These are phyloP conservation scores for Solanum clarkiae DNA, from an alignment of 257 asterid genomes.

Conservation along the genomic window DNA sequence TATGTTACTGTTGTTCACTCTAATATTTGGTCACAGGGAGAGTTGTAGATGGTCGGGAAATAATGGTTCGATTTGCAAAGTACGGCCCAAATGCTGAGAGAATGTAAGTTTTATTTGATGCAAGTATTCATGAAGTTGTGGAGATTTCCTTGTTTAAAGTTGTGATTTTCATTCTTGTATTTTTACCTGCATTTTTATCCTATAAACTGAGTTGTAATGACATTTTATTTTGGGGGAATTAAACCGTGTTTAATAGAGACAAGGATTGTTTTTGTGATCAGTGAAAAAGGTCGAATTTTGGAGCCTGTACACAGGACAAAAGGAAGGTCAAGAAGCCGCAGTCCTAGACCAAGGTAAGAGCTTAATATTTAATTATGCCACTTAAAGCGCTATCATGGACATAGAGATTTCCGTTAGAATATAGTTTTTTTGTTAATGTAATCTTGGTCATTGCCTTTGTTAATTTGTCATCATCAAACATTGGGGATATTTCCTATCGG, in stretches of 20 bases:
- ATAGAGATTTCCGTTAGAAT: not conserved
- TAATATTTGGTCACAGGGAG: slow-evolving; percentile 33
- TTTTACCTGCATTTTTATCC: not conserved
- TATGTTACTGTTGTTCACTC: not conserved
- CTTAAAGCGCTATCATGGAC: not conserved
- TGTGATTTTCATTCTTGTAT: not conserved
- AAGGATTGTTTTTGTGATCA: slow-evolving; percentile 5
- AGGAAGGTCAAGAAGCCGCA: slow-evolving; percentile 79
- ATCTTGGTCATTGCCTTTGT: not conserved
- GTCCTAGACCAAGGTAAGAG: slow-evolving; percentile 77
- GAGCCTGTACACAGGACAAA: slow-evolving; percentile 60
- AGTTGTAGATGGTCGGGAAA: slow-evolving; percentile 94
- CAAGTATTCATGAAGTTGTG: not conserved
- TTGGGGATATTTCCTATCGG: not conserved
- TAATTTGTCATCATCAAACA: not conserved
- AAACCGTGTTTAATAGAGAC: not conserved
- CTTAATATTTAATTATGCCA: not conserved
- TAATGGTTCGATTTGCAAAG: slow-evolving; percentile 96
- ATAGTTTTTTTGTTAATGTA: not conserved
- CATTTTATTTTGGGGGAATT: not conserved
- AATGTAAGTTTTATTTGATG: slow-evolving; percentile 38
- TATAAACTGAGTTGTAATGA: not conserved
- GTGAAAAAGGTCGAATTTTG: slow-evolving; percentile 70
- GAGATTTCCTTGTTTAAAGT: not conserved
- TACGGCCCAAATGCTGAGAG: slow-evolving; percentile 95